phyloP scores from a whole-genome alignment of 257 asterid genomes.

The Scutellaria barbata region DNA sequence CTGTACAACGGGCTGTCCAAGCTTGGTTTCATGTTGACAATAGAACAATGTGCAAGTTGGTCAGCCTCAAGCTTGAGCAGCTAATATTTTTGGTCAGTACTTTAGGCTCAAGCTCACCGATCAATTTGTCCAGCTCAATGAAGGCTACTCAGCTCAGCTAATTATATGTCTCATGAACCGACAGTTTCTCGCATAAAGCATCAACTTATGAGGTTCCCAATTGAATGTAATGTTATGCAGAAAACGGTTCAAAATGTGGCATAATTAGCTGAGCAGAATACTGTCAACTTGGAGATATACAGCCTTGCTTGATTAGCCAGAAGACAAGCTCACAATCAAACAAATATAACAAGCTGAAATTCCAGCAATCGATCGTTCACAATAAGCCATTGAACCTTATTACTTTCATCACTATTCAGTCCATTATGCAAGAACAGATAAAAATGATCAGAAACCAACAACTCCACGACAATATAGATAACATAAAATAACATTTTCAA shows the following conservation, averaged over 20 bases:
- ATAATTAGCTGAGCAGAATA: slow-evolving; percentile 59
- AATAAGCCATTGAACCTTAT: slow-evolving; percentile 9
- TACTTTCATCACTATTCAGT: neutral
- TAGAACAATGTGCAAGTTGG: slow-evolving; percentile 33
- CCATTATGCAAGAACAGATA: neutral
- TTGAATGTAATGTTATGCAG: slow-evolving; percentile 38
- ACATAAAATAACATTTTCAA: neutral
- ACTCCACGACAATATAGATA: neutral
- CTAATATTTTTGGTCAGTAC: slow-evolving; percentile 28
- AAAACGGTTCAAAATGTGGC: slow-evolving; percentile 30
- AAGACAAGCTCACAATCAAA: slow-evolving; percentile 41
- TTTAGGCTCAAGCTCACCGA: slow-evolving; percentile 49
- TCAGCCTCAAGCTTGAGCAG: slow-evolving; percentile 46
- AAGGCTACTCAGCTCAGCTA: slow-evolving; percentile 57
- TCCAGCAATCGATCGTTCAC: slow-evolving; percentile 13
- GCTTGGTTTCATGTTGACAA: slow-evolving; percentile 45
- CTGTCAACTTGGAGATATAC: slow-evolving; percentile 42
- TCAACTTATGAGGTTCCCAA: slow-evolving; percentile 36
- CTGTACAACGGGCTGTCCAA: slow-evolving; percentile 44
- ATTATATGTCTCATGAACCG: slow-evolving; percentile 42
- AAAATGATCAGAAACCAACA: slow-evolving; percentile 1
- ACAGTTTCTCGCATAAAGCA: slow-evolving; percentile 38
- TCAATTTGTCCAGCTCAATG: slow-evolving; percentile 41
- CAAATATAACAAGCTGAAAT: slow-evolving; percentile 25
- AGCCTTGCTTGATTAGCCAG: slow-evolving; percentile 47